phyloP scores from a whole-genome alignment of 345 rosid genomes.

The Lumnitzera littorea region DNA sequence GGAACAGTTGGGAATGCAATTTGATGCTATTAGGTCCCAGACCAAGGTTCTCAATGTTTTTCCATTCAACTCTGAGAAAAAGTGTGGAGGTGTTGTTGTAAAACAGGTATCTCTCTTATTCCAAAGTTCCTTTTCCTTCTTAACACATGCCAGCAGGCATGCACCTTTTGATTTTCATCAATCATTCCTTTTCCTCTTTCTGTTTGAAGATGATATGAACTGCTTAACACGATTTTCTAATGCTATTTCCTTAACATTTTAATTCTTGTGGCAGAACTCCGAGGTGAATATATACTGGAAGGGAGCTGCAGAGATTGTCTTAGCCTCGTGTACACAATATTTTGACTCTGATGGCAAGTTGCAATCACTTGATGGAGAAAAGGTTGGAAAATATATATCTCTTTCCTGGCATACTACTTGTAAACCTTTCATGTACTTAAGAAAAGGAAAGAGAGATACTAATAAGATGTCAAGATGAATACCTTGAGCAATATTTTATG shows the following conservation, averaged over 20 bases:
- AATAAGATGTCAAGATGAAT: no score
- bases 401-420: background rate
- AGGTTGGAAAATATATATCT: conserved; percentile 32
- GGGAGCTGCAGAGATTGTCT: conserved; percentile 97
- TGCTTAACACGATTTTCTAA: background rate
- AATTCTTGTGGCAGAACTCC: conserved; percentile 50
- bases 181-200: no score
- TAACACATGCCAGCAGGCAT: background rate
- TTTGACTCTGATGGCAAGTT: conserved; percentile 54
- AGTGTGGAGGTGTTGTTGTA: conserved; percentile 94
- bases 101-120: conserved; percentile 34
- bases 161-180: no score
- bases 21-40: conserved; percentile 58
- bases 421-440: background rate
- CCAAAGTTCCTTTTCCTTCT: conserved; percentile 1
- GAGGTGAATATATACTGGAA: conserved; percentile 90
- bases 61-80: conserved; percentile 98
- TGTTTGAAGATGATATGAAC: background rate
- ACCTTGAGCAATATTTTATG: no score
- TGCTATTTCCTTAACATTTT: background rate
- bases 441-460: background rate
- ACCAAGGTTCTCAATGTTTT: conserved; percentile 73
- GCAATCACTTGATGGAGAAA: conserved; percentile 50
- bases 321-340: conserved; percentile 71
- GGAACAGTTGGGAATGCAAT: conserved; percentile 89